Evolutionary conservation across 257 asterid genomes (phyloP).

Genomic region (Plantago major): DNA sequence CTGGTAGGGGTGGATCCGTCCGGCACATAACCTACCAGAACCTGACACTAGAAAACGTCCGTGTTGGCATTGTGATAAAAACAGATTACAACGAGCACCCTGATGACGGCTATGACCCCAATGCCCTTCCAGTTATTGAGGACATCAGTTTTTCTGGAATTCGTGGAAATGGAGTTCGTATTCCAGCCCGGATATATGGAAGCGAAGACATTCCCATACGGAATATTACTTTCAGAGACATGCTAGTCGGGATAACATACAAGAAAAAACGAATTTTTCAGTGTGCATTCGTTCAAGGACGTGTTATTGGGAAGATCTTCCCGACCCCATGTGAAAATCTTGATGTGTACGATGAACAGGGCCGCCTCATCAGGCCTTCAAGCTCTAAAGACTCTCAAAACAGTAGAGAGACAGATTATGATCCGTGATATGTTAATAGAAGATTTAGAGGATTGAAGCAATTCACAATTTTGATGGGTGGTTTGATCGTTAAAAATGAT

Average conservation of each 20-base stretch:
- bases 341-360: constrained; percentile 63
- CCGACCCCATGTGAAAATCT: constrained; percentile 84
- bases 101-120: constrained; percentile 63
- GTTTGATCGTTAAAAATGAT: background rate
- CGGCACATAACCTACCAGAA: constrained; percentile 56
- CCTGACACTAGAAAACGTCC: constrained; percentile 69
- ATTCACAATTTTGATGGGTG: background rate
- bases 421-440: constrained; percentile 19
- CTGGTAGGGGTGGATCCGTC: constrained; percentile 85
- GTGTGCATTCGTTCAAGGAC: constrained; percentile 81
- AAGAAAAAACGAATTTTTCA: constrained; percentile 86
- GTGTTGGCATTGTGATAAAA: constrained; percentile 85
- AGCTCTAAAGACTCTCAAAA: constrained; percentile 23
- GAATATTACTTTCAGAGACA: constrained; percentile 61
- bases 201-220: constrained; percentile 68
- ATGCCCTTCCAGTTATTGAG: constrained; percentile 67
- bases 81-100: constrained; percentile 92
- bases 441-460: constrained; percentile 5
- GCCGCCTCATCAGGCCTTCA: constrained; percentile 46
- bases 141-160: constrained; percentile 65
- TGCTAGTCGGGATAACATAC: constrained; percentile 78
- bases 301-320: constrained; percentile 68
- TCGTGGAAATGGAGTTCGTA: constrained; percentile 75
- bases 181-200: constrained; percentile 86
- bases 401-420: constrained; percentile 31